Base-by-base conservation (phyloP, 2,329 filamentous ascomycete species). In the Botrytis deweyae region DNA sequence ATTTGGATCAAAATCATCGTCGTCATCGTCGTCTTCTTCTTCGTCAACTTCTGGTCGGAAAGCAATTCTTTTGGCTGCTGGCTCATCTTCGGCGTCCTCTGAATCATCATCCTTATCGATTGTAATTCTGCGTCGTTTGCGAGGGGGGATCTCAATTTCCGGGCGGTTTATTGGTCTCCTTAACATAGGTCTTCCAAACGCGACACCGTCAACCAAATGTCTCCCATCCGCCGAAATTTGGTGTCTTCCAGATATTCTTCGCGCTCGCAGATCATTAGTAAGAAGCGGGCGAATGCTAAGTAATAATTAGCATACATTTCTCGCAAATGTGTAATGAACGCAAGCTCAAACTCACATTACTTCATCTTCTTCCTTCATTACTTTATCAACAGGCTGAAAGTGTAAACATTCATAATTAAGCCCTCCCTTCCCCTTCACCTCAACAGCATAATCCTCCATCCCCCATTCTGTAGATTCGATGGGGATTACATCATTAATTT, bases 361-460 rank as follows among this genome's bases (percentile, higher is more conserved):
- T 81, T 95, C 89, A 79, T 98, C 95, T 72, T 96, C 94, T 70
- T 95, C 91, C 77, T 93, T 92, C 74, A 97, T 84, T 16, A 96
- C 85, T 63, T 87, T 87, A 22, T 86, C 85, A 9, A 97, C 87
- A 33, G 88, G 86, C 81, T 93, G 91, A 79, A 93, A 98, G 83
- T 98, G 95, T 73, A 98, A 83, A 78, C 93, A 96, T 83, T 98
- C 95, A 77, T 93, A 98, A 64, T 88, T 90, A 29, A 83, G 84
- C n/a, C 87, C 87, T 55, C 84, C 83, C 42, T 80, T 78, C 72
- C 87, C 86, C 33, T 82, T 82, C 5, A 97, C 86, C 82, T 97
- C 93, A 44, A 97, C 93, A 14, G 88, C 88, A 82, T 98, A 98
- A 81, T 98, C 93, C 79, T 98, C 95, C 5, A 97, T 84, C 0